phyloP scores from a whole-genome alignment of 139 green algal species.

The Yamagishiella unicocca region DNA sequence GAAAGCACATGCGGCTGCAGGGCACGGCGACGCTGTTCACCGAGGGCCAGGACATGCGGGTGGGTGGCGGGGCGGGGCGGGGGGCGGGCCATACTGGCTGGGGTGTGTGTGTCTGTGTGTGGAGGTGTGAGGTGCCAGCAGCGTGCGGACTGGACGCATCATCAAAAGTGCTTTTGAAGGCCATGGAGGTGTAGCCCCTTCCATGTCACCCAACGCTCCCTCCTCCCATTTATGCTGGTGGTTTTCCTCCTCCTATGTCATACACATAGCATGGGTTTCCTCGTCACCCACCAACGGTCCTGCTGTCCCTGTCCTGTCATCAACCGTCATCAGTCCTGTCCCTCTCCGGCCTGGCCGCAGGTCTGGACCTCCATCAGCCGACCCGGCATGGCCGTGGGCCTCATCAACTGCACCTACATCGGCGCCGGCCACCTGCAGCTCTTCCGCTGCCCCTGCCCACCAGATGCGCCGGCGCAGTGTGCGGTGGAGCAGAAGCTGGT shows the following conservation, averaged over 20 bases:
- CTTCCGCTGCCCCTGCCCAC: constrained; percentile 27
- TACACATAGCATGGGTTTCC: no score
- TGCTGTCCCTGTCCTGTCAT: no score
- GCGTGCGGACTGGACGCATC: no score
- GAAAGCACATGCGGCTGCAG: constrained; percentile 18
- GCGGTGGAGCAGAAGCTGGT: constrained; percentile 7
- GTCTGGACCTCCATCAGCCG: constrained; percentile 27
- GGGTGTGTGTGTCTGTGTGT: background rate
- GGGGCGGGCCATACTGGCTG: no score
- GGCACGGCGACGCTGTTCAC: constrained; percentile 27
- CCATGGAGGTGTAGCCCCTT: no score
- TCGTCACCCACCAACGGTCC: no score
- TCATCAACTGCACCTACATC: constrained; percentile 6
- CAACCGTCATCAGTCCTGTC: no score
- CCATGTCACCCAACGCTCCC: no score
- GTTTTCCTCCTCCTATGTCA: no score
- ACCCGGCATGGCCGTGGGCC: background rate
- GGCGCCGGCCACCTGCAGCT: constrained; percentile 21
- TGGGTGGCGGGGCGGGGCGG: background rate
- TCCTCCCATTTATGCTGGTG: no score
- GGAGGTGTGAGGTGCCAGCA: background rate
- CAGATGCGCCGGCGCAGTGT: constrained; percentile 3
- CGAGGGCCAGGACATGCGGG: constrained; percentile 39
- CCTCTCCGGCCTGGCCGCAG: background rate
- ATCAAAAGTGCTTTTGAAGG: no score